A percentile compares a stretch with the other conserved stretches of the same genome.
Evolutionary conservation across 1,139 yeast species (phyloP).

Genomic region (Candida glucosophila): DNA sequence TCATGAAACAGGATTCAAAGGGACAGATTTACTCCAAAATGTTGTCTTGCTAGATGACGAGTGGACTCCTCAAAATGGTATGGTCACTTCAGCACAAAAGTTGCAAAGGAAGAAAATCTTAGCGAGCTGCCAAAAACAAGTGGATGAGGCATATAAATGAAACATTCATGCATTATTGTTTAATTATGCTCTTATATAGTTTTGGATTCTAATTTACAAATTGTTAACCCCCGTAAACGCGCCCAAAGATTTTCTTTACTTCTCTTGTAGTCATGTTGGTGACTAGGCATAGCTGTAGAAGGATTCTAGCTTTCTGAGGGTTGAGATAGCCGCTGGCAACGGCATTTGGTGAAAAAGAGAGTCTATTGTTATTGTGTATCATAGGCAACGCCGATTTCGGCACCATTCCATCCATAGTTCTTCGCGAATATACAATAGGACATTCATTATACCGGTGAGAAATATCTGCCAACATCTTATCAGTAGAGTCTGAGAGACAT

Average conservation of each 20-base stretch:
- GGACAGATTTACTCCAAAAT: constrained; percentile 80
- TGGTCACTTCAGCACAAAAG: constrained; percentile 91
- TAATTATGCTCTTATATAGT: constrained; percentile 1
- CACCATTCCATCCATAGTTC: constrained; percentile 54
- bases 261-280: constrained; percentile 29
- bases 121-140: constrained; percentile 49
- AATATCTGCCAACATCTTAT: constrained; percentile 26
- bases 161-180: neutral
- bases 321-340: constrained; percentile 61
- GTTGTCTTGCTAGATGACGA: constrained; percentile 77
- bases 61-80: constrained; percentile 97
- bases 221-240: constrained; percentile 19
- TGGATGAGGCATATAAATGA: constrained; percentile 44
- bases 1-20: constrained; percentile 67
- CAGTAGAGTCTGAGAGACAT: constrained; percentile 45
- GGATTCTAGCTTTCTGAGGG: constrained; percentile 58
- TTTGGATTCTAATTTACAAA: neutral
- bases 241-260: constrained; percentile 40
- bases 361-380: constrained; percentile 8
- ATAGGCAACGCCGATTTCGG: constrained; percentile 31
- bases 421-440: constrained; percentile 56
- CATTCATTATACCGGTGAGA: constrained; percentile 22
- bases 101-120: constrained; percentile 90
- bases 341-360: constrained; percentile 3
- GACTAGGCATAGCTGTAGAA: constrained; percentile 50